phyloP scores from a whole-genome alignment of 225 moss, liverwort and hornwort species.

The Physcomitrellopsis africana region DNA sequence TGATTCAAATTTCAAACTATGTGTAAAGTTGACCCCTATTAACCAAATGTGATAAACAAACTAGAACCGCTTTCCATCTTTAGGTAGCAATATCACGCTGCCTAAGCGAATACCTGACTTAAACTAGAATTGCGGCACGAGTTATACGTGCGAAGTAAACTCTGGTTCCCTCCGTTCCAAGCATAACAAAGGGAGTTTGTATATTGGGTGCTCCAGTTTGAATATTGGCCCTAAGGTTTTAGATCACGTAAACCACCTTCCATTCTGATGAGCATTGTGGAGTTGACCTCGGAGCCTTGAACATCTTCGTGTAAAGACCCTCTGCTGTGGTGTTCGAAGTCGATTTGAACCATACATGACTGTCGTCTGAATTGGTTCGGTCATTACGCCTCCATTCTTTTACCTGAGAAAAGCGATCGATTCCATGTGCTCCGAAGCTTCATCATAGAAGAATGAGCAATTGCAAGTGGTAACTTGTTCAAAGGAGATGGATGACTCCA shows the following conservation, averaged over 20 bases:
- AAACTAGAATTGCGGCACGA: neutral
- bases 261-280: slow-evolving; percentile 20
- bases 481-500: slow-evolving; percentile 56
- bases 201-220: too few relatives aligned
- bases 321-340: neutral
- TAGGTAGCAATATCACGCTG: neutral
- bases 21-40: slow-evolving; percentile 23
- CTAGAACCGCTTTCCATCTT: neutral
- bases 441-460: slow-evolving; percentile 20
- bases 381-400: slow-evolving; percentile 19
- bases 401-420: slow-evolving; percentile 21
- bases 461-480: slow-evolving; percentile 32
- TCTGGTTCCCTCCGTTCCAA: slow-evolving; percentile 30
- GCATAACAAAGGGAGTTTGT: slow-evolving; percentile 15
- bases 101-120: slow-evolving; percentile 19
- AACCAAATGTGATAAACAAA: slow-evolving; percentile 7
- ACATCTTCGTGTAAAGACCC: slow-evolving; percentile 2
- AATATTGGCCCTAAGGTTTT: slow-evolving; percentile 19
- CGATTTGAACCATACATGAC: slow-evolving; percentile 11
- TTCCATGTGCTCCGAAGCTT: slow-evolving; percentile 20
- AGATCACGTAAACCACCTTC: slow-evolving; percentile 24
- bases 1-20: slow-evolving; percentile 30
- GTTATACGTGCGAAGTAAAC: slow-evolving; percentile 18
- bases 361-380: neutral
- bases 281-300: neutral